Percentiles rank a stretch among this genome's conserved stretches.
These are phyloP conservation scores for Chlamydomonas sphaeroides DNA, from an alignment of 139 green algal genomes.

Conservation along the genomic window DNA sequence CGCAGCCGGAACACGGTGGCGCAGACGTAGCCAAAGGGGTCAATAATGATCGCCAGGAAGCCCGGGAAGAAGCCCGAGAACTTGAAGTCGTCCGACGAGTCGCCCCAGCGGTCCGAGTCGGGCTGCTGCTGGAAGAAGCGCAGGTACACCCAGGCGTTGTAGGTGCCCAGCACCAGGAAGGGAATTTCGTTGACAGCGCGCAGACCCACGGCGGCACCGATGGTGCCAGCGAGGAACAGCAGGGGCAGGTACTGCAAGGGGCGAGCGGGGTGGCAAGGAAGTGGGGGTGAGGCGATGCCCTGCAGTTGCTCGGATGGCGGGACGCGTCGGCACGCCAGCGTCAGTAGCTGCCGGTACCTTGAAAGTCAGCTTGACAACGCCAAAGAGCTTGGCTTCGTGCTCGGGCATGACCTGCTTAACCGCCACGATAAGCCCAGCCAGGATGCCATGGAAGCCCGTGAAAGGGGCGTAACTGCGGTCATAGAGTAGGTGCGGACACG, in stretches of 20 bases:
- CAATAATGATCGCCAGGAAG: slow-evolving; percentile 51
- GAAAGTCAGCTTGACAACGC: slow-evolving; percentile 73
- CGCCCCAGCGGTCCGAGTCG: slow-evolving; percentile 44
- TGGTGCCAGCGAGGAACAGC: slow-evolving; percentile 61
- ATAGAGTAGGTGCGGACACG: too few species aligned
- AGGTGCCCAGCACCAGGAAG: slow-evolving; percentile 84
- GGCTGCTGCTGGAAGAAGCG: slow-evolving; percentile 88
- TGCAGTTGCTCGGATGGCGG: background rate
- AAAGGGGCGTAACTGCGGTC: slow-evolving; percentile 77
- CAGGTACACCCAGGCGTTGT: slow-evolving; percentile 90
- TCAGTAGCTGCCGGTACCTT: slow-evolving; percentile 58
- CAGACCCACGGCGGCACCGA: slow-evolving; percentile 30
- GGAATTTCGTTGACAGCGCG: slow-evolving; percentile 57
- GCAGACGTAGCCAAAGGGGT: slow-evolving; percentile 57
- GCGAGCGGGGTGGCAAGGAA: too few species aligned
- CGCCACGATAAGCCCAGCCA: slow-evolving; percentile 86
- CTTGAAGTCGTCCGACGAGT: slow-evolving; percentile 82
- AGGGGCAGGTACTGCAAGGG: slow-evolving; percentile 80
- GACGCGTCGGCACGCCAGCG: too few species aligned
- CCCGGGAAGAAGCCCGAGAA: slow-evolving; percentile 88
- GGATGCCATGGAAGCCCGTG: slow-evolving; percentile 88
- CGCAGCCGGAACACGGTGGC: slow-evolving; percentile 53
- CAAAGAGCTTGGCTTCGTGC: slow-evolving; percentile 83
- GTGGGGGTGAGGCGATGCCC: background rate
- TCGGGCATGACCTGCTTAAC: slow-evolving; percentile 94